Conservation (phyloP, 805 yeast genomes). For the Saturnispora serradocipensis region DNA sequence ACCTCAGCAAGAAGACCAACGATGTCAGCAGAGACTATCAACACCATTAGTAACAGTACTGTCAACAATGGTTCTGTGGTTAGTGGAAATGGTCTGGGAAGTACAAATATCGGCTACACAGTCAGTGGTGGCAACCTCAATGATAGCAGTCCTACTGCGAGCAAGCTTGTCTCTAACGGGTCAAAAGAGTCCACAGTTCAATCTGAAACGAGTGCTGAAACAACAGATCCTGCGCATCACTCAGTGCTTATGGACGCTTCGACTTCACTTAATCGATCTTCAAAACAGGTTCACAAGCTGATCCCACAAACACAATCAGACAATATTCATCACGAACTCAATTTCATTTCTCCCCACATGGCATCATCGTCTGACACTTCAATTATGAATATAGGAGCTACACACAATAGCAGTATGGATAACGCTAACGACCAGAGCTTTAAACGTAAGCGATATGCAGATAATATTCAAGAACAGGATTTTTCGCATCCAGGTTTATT, state of each 20-base stretch:
- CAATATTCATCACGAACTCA: not conserved
- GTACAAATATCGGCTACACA: not conserved
- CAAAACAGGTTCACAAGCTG: not conserved
- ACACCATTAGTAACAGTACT: not conserved
- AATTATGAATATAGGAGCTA: not conserved
- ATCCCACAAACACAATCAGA: not conserved
- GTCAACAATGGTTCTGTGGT: not conserved
- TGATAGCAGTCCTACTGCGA: not conserved
- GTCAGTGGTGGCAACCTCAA: not conserved
- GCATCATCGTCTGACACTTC: not conserved
- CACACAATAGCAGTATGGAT: not conserved
- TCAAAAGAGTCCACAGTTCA: not conserved
- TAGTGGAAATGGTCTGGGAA: not conserved
- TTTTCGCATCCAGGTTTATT: conserved; percentile 1
- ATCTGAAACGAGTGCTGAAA: not conserved
- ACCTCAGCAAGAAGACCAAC: conserved; percentile 23
- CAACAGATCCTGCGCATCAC: not conserved
- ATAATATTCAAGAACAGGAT: not conserved
- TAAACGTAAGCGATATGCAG: not conserved
- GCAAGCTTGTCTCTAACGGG: not conserved
- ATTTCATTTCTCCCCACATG: not conserved
- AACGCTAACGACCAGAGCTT: not conserved
- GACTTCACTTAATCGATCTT: not conserved
- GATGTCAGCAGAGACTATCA: not conserved
- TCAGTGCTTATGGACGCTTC: not conserved